These are phyloP conservation scores for Xylaria sp. DNA, from an alignment of 2,329 filamentous ascomycete genomes.

Conservation along the genomic window DNA sequence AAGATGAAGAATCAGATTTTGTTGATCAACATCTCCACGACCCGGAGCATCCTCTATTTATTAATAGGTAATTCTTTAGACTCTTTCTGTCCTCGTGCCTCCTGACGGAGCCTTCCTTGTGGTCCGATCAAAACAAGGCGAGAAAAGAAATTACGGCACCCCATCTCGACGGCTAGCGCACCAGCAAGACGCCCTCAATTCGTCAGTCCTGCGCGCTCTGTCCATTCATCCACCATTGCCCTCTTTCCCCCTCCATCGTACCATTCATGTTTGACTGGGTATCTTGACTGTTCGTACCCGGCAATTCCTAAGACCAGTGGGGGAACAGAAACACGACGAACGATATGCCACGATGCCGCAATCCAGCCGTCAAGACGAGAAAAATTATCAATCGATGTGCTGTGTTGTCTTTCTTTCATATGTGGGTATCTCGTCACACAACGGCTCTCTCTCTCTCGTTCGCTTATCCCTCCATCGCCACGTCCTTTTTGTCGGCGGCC, in stretches of 20 bases:
- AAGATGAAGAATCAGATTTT: not conserved
- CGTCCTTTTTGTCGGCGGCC: slow-evolving; percentile 50
- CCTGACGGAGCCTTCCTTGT: not conserved
- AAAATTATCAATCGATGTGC: not conserved
- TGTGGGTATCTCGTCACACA: too few relatives aligned
- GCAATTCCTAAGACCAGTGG: not conserved
- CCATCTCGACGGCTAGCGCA: not conserved
- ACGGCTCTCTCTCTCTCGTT: not conserved
- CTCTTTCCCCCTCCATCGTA: not conserved
- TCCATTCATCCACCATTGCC: not conserved
- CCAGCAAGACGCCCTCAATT: not conserved
- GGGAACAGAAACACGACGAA: not conserved
- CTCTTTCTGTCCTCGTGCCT: not conserved
- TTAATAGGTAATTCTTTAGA: not conserved
- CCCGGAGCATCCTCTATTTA: not conserved
- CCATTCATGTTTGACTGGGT: too few relatives aligned
- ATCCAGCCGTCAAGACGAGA: not conserved
- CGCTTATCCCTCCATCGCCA: slow-evolving; percentile 52
- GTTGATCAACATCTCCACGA: slow-evolving; percentile 1
- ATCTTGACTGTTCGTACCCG: slow-evolving; percentile 3
- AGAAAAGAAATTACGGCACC: not conserved
- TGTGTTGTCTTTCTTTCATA: not conserved
- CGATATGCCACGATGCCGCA: not conserved
- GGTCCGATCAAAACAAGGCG: not conserved
- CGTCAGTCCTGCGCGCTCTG: not conserved